These are phyloP conservation scores for Scutellaria galericulata DNA, from an alignment of 257 asterid genomes.

Conservation along the genomic window DNA sequence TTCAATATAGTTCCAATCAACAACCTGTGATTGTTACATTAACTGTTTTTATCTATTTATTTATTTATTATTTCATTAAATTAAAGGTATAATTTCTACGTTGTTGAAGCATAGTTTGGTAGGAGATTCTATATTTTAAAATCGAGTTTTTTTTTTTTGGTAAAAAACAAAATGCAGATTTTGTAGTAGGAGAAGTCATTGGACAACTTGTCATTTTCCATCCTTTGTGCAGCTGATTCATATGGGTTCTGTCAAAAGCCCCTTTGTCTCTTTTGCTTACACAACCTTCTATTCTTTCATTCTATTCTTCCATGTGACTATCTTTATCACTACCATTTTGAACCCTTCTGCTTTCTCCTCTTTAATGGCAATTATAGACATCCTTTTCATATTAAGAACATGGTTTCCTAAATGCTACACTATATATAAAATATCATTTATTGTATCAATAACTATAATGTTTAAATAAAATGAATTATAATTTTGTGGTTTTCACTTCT, in stretches of 20 bases:
- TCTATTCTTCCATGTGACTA: conserved; percentile 49
- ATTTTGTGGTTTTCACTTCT: too few species aligned
- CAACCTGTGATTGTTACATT: conserved; percentile 32
- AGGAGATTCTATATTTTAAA: conserved; percentile 30
- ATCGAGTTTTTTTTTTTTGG: neutral
- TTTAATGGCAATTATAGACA: too few species aligned
- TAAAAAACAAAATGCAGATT: conserved; percentile 43
- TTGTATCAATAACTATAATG: too few species aligned
- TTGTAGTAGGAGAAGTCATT: conserved; percentile 26
- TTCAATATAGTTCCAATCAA: conserved; percentile 26
- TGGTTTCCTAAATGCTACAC: too few species aligned
- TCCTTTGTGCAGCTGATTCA: conserved; percentile 33
- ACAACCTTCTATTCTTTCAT: conserved; percentile 18
- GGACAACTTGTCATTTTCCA: conserved; percentile 43
- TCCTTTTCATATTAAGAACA: too few species aligned
- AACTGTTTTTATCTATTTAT: conserved; percentile 7
- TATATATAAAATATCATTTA: too few species aligned
- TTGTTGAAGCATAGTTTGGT: conserved; percentile 42
- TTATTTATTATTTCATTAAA: neutral
- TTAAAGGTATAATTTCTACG: neutral
- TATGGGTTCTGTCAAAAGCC: conserved; percentile 25
- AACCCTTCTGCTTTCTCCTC: neutral
- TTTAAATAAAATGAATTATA: neutral
- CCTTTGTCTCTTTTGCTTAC: conserved; percentile 23
- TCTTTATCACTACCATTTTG: conserved; percentile 47